Base-by-base conservation (phyloP, 306 rosid species). In the Castanea sativa region DNA sequence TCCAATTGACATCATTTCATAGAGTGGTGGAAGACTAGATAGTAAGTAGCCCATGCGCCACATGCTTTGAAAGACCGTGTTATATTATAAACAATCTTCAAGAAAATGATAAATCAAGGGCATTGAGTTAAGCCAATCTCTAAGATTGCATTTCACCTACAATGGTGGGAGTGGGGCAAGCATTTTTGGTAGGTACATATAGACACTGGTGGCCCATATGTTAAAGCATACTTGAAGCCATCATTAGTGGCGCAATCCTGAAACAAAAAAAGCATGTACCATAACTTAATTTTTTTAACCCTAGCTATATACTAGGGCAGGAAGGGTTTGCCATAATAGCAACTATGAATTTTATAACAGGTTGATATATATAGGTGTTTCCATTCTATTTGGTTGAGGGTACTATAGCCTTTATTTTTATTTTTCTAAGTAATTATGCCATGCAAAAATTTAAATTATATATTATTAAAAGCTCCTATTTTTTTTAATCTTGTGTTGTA, bases 171-270 rank as follows among this genome's bases (percentile, higher is more conserved):
- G 55, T 76, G 82, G 82, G 78, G 7, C 71, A 72, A 30, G 32
- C 11, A 20, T 11, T 71, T 70, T 55, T 35, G 76, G 33, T 69
- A 60, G 87, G 73, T 65, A 65, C 16, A 77, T 55, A 64, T 76
- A 67, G 69, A 80, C 25, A 75, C 30, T 72, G 81, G 80, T 80
- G 79, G 64, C 78, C 65, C 68, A 52, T 27, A 60, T 60, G 75
- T n/a, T 73, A 74, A 69, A 71, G 68, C 79, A 18, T 57, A 70
- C 82, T 53, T 58, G 23, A 64, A 16, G 64, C 76, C 84, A 86
- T 86, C 80, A 86, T 86, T 79, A 69, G 73, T 67, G 63, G 57
- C 53, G 63, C 82, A 27, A 73, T 20, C 57, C 25, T 29, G 51
- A 67, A 67, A 67, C 15, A 12, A 67, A 8, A 67, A 67, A 10